These are phyloP conservation scores for Corynespora cassiicola DNA, from an alignment of 2,329 filamentous ascomycete species.

Conservation along the genomic window DNA sequence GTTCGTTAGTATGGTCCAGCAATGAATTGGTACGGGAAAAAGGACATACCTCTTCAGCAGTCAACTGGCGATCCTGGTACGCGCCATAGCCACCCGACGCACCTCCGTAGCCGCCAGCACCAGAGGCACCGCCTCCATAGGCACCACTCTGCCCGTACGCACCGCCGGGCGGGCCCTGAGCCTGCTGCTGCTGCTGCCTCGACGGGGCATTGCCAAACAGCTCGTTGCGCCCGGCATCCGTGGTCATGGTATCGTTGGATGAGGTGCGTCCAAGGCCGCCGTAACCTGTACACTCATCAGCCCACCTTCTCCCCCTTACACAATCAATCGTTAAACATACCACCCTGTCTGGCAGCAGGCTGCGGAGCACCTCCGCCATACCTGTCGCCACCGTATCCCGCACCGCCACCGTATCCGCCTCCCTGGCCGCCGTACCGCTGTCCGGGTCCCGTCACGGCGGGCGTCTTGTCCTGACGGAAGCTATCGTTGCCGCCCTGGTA, in stretches of 20 bases:
- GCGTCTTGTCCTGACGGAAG: slow-evolving; percentile 51
- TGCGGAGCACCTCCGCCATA: slow-evolving; percentile 50
- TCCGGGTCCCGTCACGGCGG: slow-evolving; percentile 48
- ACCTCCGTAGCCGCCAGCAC: slow-evolving; percentile 27
- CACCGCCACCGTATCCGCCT: slow-evolving; percentile 26
- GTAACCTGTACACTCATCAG: too few species aligned
- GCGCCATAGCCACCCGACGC: slow-evolving; percentile 49
- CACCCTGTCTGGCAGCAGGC: too few species aligned
- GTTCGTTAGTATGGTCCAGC: slow-evolving; percentile 1
- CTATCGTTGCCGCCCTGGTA: slow-evolving; percentile 43
- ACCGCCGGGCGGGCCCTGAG: slow-evolving; percentile 36
- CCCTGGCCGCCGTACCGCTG: slow-evolving; percentile 57
- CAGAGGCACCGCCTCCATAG: slow-evolving; percentile 31
- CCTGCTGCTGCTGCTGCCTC: slow-evolving; percentile 52
- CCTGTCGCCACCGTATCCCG: slow-evolving; percentile 55
- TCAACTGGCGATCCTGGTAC: slow-evolving; percentile 77
- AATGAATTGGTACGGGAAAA: not conserved
- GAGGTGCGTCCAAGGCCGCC: slow-evolving; percentile 58
- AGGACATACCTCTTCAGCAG: slow-evolving; percentile 66
- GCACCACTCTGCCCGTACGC: slow-evolving; percentile 30
- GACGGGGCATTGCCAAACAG: slow-evolving; percentile 67
- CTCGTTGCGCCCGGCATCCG: slow-evolving; percentile 66
- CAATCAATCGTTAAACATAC: too few species aligned
- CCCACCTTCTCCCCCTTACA: too few species aligned
- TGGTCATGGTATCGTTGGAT: slow-evolving; percentile 57